Evolutionary conservation across 2,329 filamentous ascomycete species (phyloP), one percentile per base, ranked within the genome.

Genomic region (Endoconidiophora polonica): DNA sequence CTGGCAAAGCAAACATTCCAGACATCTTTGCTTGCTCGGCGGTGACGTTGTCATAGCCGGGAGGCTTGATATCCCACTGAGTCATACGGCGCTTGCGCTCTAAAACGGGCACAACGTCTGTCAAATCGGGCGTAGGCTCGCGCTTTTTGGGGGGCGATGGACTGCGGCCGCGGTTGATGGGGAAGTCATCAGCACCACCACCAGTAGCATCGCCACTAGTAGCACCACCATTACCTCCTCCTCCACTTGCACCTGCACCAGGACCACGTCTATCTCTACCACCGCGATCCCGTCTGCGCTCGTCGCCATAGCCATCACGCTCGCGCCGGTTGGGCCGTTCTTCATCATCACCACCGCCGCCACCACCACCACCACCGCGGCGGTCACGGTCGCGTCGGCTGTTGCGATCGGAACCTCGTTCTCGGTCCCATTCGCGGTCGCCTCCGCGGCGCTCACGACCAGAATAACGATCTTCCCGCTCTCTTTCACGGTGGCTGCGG

Each of bases 11-110:
- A 70, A 98, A 99, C 91, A 98, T 95, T 69, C 90, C 83, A 57
- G 93, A 98, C 42, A 98, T 74, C 71, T 99, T 99, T 46, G 91
- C 93, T 65, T 98, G 93, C 66, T 98, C 93, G 20, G 91, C 87
- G 2, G 91, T 95, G 56, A 99, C 90, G 65, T 91, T 94, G 62
- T 98, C 93, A 61, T 99, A 99, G 42, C 91, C 90, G 14, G 87
- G 86, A 4, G 91, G 91, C 68, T 98, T 98, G 65, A 98, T 95
- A 64, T 99, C 93, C 91, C 91, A 99, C 66, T 98, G 93, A 36
- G 88, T 96, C 71, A 98, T 70, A 53, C 91, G 83, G 58, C 93
- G 82, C 71, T 88, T 91, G 59, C 90, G 81, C 60, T 90, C 81
- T 55, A 87, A 70, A 53, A 99, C 73, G 3, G 86, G 77, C n/a